phyloP scores from a whole-genome alignment of 2,329 filamentous ascomycete genomes.

The Cercospora sesami region DNA sequence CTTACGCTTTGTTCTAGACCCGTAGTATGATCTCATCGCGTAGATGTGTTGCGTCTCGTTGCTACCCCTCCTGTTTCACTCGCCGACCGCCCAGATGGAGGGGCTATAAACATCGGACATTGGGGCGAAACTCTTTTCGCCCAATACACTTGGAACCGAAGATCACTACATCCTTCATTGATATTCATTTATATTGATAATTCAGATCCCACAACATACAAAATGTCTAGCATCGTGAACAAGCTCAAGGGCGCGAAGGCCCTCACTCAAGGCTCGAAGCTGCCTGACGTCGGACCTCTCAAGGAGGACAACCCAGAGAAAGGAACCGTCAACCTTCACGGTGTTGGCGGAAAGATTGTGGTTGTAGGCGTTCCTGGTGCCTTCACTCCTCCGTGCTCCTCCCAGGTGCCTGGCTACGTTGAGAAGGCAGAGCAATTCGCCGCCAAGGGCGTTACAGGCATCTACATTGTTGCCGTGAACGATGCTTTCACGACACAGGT shows the following conservation, averaged over 20 bases:
- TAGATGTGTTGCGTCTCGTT: background rate
- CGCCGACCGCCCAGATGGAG: background rate
- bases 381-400: conserved; percentile 34
- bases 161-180: background rate
- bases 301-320: conserved; percentile 33
- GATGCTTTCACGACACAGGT: conserved; percentile 30
- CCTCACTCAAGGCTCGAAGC: conserved; percentile 28
- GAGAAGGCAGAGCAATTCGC: conserved; percentile 32
- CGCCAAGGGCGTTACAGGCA: conserved; percentile 33
- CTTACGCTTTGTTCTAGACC: conserved; percentile 1
- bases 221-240: conserved; percentile 26
- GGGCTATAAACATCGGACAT: conserved; percentile 3
- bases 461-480: conserved; percentile 35
- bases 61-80: conserved; percentile 2
- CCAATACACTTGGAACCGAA: background rate
- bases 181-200: background rate
- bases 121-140: background rate
- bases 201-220: background rate
- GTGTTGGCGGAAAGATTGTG: conserved; percentile 30
- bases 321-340: conserved; percentile 30
- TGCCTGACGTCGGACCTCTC: conserved; percentile 25
- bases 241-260: conserved; percentile 29
- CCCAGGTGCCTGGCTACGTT: conserved; percentile 34
- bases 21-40: conserved; percentile 3
- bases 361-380: conserved; percentile 34